Evolutionary conservation across 441 rosid genomes (phyloP), one percentile per base, ranked within the genome.

Genomic region (Euphorbia schlechtendalii): DNA sequence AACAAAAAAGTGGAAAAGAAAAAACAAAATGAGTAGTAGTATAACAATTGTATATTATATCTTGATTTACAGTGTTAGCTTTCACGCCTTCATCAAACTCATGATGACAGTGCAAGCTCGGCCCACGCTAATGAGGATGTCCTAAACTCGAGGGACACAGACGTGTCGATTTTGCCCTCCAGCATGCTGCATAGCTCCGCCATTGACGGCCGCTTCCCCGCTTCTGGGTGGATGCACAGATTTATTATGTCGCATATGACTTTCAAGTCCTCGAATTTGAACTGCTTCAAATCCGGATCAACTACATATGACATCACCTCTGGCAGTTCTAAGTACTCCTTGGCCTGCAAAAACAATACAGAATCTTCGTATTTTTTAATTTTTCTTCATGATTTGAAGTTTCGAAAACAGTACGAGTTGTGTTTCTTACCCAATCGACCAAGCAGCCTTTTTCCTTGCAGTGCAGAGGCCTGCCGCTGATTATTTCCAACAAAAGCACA

Each of bases 271-370:
- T 87, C 89, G 14, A 74, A 80, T 63, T 68, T 74, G 74, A 94
- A 94, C 76, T 89, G 88, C 45, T 94, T 89, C 78, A 94, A 73
- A 77, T 86, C 89, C 0, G 99, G 99, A 81, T 94, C 99, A 68
- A 91, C 92, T 61, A 94, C 72, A 51, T 80, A 81, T n/a, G 87
- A 74, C 92, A 91, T 86, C 59, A 73, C 86, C 71, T 89, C 98
- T n/a, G 98, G 96, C 51, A 79, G 28, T 64, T 85, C 96, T n/a
- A 91, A 90, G 62, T 74, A 91, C 30, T 84, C 96, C 82, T 83
- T 94, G 17, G 98, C 99, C 99, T 94, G 83, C 74, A 70, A 52
- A 34, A 77, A 7, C 59, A 32, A 36, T 27, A 55, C n/a, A 58
- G 18, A 40, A 28, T 48, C 24, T 51, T 45, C 43, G 25, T 36